Conservation (phyloP, 345 rosid species). For the Pistacia integerrima region DNA sequence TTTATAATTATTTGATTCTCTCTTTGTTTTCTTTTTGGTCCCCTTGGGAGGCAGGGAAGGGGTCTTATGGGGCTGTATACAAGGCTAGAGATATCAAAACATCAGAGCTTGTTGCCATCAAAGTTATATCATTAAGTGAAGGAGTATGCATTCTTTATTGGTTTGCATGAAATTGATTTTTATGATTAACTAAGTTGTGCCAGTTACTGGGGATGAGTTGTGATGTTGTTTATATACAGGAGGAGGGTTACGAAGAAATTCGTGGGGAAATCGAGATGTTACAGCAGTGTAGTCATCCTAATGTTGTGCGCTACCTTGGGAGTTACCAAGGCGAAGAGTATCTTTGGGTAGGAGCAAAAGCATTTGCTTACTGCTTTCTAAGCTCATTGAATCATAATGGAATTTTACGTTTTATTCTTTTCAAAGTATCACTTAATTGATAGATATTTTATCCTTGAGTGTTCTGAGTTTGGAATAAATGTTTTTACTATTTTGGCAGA, state of each 20-base stretch:
- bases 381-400: background rate
- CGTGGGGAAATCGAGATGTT: constrained; percentile 99
- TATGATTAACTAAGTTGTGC: background rate
- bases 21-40: constrained; percentile 12
- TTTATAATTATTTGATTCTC: background rate
- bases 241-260: constrained; percentile 98
- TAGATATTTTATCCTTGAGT: constrained; percentile 12
- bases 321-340: constrained; percentile 99
- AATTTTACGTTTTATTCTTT: constrained; percentile 10
- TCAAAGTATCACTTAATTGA: background rate
- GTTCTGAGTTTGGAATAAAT: constrained; percentile 24
- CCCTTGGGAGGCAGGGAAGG: constrained; percentile 74
- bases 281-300: constrained; percentile 97
- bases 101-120: constrained; percentile 96
- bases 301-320: constrained; percentile 94
- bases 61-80: constrained; percentile 96
- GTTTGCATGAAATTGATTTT: constrained; percentile 1
- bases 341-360: constrained; percentile 73
- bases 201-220: constrained; percentile 13
- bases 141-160: constrained; percentile 58
- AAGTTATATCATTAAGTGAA: constrained; percentile 89
- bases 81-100: constrained; percentile 94
- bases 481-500: constrained; percentile 61
- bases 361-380: constrained; percentile 12
- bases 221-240: constrained; percentile 46